Evolutionary conservation across 1,284 basidiomycete genomes (phyloP).

Genomic region (Puccinia triticina): DNA sequence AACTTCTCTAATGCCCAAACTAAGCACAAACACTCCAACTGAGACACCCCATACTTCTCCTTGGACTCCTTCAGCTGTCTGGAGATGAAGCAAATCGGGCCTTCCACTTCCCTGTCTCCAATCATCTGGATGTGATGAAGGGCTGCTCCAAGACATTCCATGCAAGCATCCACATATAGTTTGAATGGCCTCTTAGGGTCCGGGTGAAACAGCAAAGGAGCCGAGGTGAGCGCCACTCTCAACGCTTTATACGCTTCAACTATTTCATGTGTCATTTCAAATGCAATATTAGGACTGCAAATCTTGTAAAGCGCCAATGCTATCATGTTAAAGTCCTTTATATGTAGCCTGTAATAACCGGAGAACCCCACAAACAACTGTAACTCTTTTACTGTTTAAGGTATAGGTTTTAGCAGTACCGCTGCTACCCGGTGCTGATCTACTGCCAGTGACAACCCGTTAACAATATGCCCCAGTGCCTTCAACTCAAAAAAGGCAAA

Average conservation of each 20-base stretch:
- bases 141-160: neutral
- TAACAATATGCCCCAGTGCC: constrained; percentile 15
- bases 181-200: neutral
- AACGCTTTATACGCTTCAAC: neutral
- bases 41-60: neutral
- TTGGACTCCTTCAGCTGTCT: neutral
- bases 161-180: constrained; percentile 13
- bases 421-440: constrained; percentile 30
- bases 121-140: constrained; percentile 6
- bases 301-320: neutral
- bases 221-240: neutral
- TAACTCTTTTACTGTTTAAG: neutral
- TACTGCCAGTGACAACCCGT: neutral
- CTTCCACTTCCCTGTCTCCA: neutral
- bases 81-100: constrained; percentile 4
- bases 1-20: constrained; percentile 12
- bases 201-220: neutral
- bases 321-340: constrained; percentile 2
- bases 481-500: constrained; percentile 20
- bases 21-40: constrained; percentile 5
- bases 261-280: constrained; percentile 18
- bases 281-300: neutral
- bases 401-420: neutral
- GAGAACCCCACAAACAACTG: constrained; percentile 4
- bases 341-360: constrained; percentile 20